Evolutionary conservation across 305 asterid species (phyloP).

Genomic region (Fraxinus baroniana): DNA sequence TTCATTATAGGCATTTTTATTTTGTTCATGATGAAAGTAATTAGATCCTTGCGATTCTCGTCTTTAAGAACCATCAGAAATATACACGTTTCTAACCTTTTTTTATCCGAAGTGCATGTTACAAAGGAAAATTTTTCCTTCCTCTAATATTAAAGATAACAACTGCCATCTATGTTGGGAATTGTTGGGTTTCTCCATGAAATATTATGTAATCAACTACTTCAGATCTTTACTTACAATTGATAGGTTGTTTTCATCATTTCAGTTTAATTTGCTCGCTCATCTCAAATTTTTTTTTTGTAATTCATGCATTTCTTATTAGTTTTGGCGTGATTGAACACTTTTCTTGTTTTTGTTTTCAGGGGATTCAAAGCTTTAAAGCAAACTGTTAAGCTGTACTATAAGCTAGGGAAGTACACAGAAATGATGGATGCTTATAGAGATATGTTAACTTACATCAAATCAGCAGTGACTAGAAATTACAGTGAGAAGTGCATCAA

Average conservation of each 20-base stretch:
- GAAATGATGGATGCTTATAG: constrained; percentile 97
- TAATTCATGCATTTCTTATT: neutral
- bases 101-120: neutral
- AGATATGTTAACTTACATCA: constrained; percentile 86
- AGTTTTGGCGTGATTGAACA: neutral
- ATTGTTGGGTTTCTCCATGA: neutral
- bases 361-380: constrained; percentile 98
- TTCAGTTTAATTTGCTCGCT: neutral
- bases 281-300: neutral
- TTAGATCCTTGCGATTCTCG: neutral
- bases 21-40: neutral
- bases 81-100: neutral
- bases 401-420: constrained; percentile 77
- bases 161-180: neutral
- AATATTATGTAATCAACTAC: neutral
- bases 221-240: neutral
- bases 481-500: constrained; percentile 95
- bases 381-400: constrained; percentile 91
- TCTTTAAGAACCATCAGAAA: neutral
- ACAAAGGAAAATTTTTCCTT: neutral
- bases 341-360: constrained; percentile 31
- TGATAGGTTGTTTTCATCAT: neutral
- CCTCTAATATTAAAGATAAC: neutral
- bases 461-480: constrained; percentile 92
- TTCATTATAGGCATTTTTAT: neutral